A percentile compares a stretch with the other conserved stretches of the same genome.
phyloP scores from a whole-genome alignment of 2,329 filamentous ascomycete species.

The Cercospora sp. region DNA sequence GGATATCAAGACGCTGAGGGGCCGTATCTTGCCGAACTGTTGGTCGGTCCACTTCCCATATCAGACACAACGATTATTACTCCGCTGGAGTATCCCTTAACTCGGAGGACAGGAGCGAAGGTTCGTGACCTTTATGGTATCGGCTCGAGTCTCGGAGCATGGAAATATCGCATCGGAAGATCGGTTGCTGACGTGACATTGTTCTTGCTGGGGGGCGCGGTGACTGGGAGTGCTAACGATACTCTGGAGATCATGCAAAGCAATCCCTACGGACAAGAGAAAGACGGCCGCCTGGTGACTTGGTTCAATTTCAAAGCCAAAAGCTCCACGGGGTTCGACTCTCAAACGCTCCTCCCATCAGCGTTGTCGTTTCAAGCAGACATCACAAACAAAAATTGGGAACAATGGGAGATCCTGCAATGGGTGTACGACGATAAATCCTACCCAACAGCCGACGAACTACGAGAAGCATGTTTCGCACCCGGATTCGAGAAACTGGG shows the following conservation, averaged over 20 bases:
- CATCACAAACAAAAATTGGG: conserved; percentile 53
- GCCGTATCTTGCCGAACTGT: background rate
- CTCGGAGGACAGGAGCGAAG: background rate
- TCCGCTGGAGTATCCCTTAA: background rate
- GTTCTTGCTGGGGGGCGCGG: conserved; percentile 48
- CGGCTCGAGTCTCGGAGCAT: background rate
- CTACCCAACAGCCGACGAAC: conserved; percentile 53
- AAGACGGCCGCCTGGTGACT: conserved; percentile 42
- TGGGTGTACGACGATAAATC: conserved; percentile 60
- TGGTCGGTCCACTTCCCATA: background rate
- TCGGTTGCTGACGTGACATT: conserved; percentile 44
- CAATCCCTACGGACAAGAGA: conserved; percentile 46
- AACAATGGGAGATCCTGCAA: conserved; percentile 54
- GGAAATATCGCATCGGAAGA: background rate
- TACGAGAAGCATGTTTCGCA: conserved; percentile 48
- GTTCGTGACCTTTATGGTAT: background rate
- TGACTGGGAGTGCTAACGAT: conserved; percentile 46
- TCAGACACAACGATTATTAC: background rate
- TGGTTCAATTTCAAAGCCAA: conserved; percentile 52
- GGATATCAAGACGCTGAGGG: background rate
- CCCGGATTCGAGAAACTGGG: conserved; percentile 51
- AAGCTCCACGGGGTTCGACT: conserved; percentile 46
- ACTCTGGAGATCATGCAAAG: conserved; percentile 45
- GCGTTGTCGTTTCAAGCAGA: conserved; percentile 49
- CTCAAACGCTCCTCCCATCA: conserved; percentile 49